Base-by-base conservation (phyloP, 108 stramenopile genomes). In the Conticribra weissflogii region DNA sequence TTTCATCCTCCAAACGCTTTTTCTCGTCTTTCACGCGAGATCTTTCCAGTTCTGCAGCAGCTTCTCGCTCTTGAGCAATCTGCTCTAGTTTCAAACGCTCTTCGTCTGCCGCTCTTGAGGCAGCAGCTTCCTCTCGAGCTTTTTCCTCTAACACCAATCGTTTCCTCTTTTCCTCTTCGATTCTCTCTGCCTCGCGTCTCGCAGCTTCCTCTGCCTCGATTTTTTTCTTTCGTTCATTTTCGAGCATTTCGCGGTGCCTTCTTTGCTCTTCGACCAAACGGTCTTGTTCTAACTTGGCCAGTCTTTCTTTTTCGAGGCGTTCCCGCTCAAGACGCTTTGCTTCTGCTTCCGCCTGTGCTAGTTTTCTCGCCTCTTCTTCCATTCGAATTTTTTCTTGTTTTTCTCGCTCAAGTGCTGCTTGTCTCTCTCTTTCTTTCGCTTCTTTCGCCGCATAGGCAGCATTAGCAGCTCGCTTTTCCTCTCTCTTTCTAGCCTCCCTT, bases 111-210 rank as follows among this genome's bases (percentile, higher is more conserved):
- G n/a, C n/a, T n/a, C n/a, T n/a, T n/a, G n/a, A n/a, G n/a, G n/a
- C n/a, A n/a, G n/a, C n/a, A n/a, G n/a, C n/a, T 58, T 31, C 71
- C 30, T 58, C 68, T 23, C 32, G 58, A 29, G 50, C 58, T 18
- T 24, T 52, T 8, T 41, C 24, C 44, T 60, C 59, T 17, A 21
- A 29, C n/a, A 17, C 45, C 50, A 30, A 31, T 54, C 30, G 59
- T 22, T 41, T 47, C 18, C 49, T 32, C 15, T 45, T 27, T 31
- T 71, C 56, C 27, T 54, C 65, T 19, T 74, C 36, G 7, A 48
- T 33, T 45, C 51, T 59, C 63, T 79, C 12, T 59, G n/a, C n/a
- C n/a, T 18, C 31, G n/a, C 59, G 18, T 24, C 57, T 23, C 29
- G 30, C 55, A 29, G 44, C 57, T 17, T 51, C 62, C 21, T 19